Evolutionary conservation across 768 basidiomycete genomes (phyloP), one percentile per base, ranked within the genome.

Genomic region (Collybia sp.): DNA sequence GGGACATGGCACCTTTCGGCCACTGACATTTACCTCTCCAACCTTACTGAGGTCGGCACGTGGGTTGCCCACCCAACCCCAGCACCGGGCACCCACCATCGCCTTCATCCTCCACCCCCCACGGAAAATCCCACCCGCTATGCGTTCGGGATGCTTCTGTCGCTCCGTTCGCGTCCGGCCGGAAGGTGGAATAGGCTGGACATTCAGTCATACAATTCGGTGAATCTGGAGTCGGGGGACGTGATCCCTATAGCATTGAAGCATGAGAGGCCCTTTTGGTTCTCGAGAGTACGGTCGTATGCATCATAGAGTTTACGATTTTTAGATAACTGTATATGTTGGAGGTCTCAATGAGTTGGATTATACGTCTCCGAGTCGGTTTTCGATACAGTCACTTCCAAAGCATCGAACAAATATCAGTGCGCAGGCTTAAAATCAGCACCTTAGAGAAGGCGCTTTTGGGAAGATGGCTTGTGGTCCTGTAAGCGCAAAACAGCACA

Each of bases 251-350:
- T 95, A 20, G 70, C 79, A 9, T 65, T 93, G 54, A 90, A 88
- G 58, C 82, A 93, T 53, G 90, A 93, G 60, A 75, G 88, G 45
- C 80, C 91, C n/a, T 95, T 90, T 62, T 93, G 88, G 83, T 96
- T 96, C 66, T 93, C 91, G 35, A 93, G 88, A 64, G 89, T 93
- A 54, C 75, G 76, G 59, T 91, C 85, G 35, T 90, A 83, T 51
- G 47, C 45, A 43, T 3, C n/a, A 3, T 25, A 25, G 25, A 25
- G 25, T 25, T 25, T 25, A 8, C 8, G 25, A 8, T 25, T 3
- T 25, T 25, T 8, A 25, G 25, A 25, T 25, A 25, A n/a, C n/a
- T n/a, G n/a, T n/a, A n/a, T n/a, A n/a, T n/a, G n/a, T n/a, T n/a
- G n/a, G n/a, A n/a, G n/a, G n/a, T n/a, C n/a, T n/a, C n/a, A n/a